Conservation (phyloP, 352 stramenopile genomes). For the Phytophthora citrophthora region DNA sequence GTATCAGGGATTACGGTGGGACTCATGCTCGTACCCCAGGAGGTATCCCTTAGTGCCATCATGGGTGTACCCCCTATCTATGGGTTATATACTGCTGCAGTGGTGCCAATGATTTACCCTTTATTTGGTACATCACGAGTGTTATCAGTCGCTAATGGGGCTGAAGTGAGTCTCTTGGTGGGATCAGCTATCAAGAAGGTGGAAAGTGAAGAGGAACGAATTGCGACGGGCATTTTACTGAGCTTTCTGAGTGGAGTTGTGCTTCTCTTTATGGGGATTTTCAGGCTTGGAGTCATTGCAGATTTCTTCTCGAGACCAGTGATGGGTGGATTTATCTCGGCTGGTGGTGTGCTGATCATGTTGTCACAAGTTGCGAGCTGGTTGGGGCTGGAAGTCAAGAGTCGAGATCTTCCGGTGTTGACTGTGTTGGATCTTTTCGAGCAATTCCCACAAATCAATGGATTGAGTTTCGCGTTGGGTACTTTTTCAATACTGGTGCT, state of each 20-base stretch:
- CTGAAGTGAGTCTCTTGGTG: constrained; percentile 71
- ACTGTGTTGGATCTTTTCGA: constrained; percentile 60
- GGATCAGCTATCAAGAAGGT: constrained; percentile 61
- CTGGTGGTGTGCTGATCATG: constrained; percentile 72
- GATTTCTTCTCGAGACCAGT: constrained; percentile 79
- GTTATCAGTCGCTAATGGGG: constrained; percentile 69
- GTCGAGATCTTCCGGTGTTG: constrained; percentile 55
- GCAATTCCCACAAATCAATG: constrained; percentile 57
- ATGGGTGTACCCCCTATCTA: constrained; percentile 82
- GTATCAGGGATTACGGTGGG: constrained; percentile 77
- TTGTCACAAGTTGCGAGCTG: constrained; percentile 66
- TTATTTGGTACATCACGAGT: constrained; percentile 71
- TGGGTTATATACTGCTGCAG: constrained; percentile 73
- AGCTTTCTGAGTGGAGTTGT: constrained; percentile 70
- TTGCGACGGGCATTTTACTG: constrained; percentile 71
- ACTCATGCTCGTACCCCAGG: constrained; percentile 93
- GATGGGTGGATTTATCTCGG: constrained; percentile 79
- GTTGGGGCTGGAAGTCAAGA: constrained; percentile 60
- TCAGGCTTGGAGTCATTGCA: constrained; percentile 65
- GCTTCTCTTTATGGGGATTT: constrained; percentile 61
- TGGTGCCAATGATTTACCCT: constrained; percentile 76
- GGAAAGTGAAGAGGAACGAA: constrained; percentile 60
- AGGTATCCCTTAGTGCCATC: constrained; percentile 91
- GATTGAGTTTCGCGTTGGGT: constrained; percentile 56
- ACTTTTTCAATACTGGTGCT: constrained; percentile 59